phyloP scores from a whole-genome alignment of 257 asterid species.

The Scutellaria barbata region DNA sequence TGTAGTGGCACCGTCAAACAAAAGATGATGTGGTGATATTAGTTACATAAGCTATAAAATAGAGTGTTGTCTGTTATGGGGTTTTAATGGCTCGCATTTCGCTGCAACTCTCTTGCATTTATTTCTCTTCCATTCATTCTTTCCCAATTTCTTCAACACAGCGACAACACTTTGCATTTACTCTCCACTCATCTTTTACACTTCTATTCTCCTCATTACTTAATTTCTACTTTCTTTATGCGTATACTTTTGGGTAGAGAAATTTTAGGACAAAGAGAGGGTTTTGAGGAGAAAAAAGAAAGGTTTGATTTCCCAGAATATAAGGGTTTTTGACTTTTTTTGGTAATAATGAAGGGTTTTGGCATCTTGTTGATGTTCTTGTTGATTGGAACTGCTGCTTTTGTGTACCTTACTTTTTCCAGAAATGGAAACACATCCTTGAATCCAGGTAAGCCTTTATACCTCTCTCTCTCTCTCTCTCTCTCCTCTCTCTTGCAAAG shows the following conservation, averaged over 20 bases:
- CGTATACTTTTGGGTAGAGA: too few relatives aligned
- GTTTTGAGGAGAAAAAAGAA: too few relatives aligned
- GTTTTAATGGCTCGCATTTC: constrained; percentile 41
- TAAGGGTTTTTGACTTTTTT: too few relatives aligned
- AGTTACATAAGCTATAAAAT: too few relatives aligned
- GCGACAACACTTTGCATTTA: constrained; percentile 20
- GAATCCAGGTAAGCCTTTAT: constrained; percentile 39
- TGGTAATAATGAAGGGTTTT: constrained; percentile 53
- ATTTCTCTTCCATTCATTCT: constrained; percentile 30
- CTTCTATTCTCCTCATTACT: neutral
- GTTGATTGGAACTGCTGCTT: constrained; percentile 37
- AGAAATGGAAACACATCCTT: constrained; percentile 40
- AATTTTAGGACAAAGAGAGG: too few relatives aligned
- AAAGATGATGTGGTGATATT: too few relatives aligned
- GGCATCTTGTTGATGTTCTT: constrained; percentile 51
- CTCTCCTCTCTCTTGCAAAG: neutral
- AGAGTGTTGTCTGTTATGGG: too few relatives aligned
- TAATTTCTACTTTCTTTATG: too few relatives aligned
- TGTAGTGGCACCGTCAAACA: too few relatives aligned
- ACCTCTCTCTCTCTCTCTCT: neutral
- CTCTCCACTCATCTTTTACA: neutral
- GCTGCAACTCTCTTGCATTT: constrained; percentile 46
- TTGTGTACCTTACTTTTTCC: constrained; percentile 40
- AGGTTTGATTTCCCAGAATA: too few relatives aligned
- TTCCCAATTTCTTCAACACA: too few relatives aligned